A percentile compares a stretch with the other conserved stretches of the same genome.
phyloP scores from a whole-genome alignment of 768 basidiomycete genomes.

The Cystofilobasidium ferigula region DNA sequence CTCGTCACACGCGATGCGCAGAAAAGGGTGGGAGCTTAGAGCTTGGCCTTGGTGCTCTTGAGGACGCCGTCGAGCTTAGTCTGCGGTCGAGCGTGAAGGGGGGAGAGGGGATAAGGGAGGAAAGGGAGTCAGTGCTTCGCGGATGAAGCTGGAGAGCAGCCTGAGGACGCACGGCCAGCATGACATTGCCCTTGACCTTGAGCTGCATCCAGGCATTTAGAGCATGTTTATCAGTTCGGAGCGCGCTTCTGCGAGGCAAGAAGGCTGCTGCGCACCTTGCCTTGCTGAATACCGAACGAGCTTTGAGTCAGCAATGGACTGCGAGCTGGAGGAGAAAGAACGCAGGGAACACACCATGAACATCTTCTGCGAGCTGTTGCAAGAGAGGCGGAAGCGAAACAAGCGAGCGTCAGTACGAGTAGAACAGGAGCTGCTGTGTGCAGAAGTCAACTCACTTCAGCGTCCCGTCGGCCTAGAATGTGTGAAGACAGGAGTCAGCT shows the following conservation, averaged over 20 bases:
- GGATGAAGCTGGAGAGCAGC: too few species aligned
- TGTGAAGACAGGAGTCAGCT: not conserved
- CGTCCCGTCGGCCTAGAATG: conserved; percentile 20
- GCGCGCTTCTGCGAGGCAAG: not conserved
- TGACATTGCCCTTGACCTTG: conserved; percentile 28
- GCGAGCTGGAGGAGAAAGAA: not conserved
- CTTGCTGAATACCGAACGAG: conserved; percentile 5
- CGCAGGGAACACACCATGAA: conserved; percentile 18
- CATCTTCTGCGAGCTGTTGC: conserved; percentile 23
- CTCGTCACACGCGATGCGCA: too few species aligned
- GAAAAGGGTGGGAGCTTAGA: too few species aligned
- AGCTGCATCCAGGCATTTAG: too few species aligned
- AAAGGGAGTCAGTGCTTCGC: too few species aligned
- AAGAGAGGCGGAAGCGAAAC: too few species aligned
- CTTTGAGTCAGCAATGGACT: not conserved
- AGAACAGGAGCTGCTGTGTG: too few species aligned
- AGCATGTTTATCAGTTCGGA: not conserved
- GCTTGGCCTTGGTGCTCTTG: too few species aligned
- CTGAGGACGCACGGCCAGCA: conserved; percentile 15
- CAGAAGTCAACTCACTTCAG: conserved; percentile 17
- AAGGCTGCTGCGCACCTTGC: not conserved
- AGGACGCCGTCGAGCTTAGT: conserved; percentile 27
- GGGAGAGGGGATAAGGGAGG: not conserved
- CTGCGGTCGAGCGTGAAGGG: not conserved
- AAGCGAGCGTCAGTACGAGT: not conserved